A percentile compares a stretch with the other conserved stretches of the same genome.
These are phyloP conservation scores for Dimocarpus longan DNA, from an alignment of 345 rosid genomes.

Conservation along the genomic window DNA sequence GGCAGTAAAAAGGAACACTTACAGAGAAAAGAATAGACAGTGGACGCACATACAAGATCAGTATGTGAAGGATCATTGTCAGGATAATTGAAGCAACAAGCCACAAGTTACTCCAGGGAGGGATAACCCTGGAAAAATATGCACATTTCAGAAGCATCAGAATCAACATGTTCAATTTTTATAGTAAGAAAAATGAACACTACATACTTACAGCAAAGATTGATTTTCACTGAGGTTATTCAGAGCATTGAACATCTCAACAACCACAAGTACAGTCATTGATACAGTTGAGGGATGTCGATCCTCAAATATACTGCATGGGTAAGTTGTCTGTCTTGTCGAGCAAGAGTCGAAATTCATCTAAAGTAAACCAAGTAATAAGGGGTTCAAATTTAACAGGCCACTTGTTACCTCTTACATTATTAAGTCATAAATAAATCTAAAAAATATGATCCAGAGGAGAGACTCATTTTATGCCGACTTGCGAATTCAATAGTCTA, in stretches of 20 bases:
- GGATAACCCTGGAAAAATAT: slow-evolving; percentile 67
- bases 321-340: slow-evolving; percentile 81
- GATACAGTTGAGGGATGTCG: slow-evolving; percentile 95
- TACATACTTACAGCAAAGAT: slow-evolving; percentile 79
- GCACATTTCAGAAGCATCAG: slow-evolving; percentile 8
- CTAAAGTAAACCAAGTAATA: slow-evolving; percentile 44
- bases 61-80: slow-evolving; percentile 88
- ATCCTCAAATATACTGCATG: slow-evolving; percentile 92
- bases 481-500: slow-evolving; percentile 1
- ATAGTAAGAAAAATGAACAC: not conserved
- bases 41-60: slow-evolving; percentile 81
- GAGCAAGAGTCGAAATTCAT: slow-evolving; percentile 92
- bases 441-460: not conserved
- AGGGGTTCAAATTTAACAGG: not conserved
- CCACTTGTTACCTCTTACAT: not conserved
- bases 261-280: slow-evolving; percentile 99
- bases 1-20: slow-evolving; percentile 38
- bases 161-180: not conserved
- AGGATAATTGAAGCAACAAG: slow-evolving; percentile 87
- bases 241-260: slow-evolving; percentile 99
- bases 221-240: slow-evolving; percentile 99
- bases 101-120: slow-evolving; percentile 99
- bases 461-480: slow-evolving; percentile 1
- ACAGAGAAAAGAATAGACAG: slow-evolving; percentile 94
- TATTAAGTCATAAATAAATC: not conserved